phyloP scores from a whole-genome alignment of 495 filamentous ascomycete species.

The Neurospora intermedia region DNA sequence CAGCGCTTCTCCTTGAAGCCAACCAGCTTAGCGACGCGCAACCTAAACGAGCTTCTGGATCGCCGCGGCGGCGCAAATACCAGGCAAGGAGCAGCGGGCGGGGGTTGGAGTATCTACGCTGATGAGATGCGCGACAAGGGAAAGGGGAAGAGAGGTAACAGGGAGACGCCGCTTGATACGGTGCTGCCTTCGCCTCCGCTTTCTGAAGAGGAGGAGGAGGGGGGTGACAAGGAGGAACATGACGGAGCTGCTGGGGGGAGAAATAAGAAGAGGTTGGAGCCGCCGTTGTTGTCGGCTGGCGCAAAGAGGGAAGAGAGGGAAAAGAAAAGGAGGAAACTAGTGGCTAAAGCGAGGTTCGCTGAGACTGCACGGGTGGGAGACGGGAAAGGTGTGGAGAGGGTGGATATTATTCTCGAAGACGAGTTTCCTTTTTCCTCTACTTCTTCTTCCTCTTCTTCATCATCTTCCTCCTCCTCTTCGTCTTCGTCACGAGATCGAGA shows the following conservation, averaged over 20 bases:
- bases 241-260: not conserved
- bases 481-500: not conserved
- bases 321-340: constrained; percentile 30
- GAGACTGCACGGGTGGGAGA: constrained; percentile 37
- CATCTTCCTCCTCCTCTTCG: not conserved
- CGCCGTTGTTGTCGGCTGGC: constrained; percentile 11
- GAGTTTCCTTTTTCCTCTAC: constrained; percentile 26
- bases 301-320: constrained; percentile 23
- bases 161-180: constrained; percentile 46
- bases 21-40: constrained; percentile 57
- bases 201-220: constrained; percentile 18
- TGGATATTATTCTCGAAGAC: constrained; percentile 52
- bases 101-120: constrained; percentile 70
- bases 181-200: constrained; percentile 29
- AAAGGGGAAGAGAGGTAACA: constrained; percentile 11
- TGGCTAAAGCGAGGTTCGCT: constrained; percentile 49
- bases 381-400: constrained; percentile 45
- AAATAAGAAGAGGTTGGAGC: constrained; percentile 5
- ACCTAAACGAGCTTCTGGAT: constrained; percentile 52
- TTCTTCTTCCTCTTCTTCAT: not conserved
- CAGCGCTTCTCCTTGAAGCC: constrained; percentile 53
- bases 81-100: constrained; percentile 39
- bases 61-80: constrained; percentile 39
- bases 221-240: not conserved
- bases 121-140: constrained; percentile 36